phyloP scores from a whole-genome alignment of 345 rosid genomes.

The Sonneratia caseolaris region DNA sequence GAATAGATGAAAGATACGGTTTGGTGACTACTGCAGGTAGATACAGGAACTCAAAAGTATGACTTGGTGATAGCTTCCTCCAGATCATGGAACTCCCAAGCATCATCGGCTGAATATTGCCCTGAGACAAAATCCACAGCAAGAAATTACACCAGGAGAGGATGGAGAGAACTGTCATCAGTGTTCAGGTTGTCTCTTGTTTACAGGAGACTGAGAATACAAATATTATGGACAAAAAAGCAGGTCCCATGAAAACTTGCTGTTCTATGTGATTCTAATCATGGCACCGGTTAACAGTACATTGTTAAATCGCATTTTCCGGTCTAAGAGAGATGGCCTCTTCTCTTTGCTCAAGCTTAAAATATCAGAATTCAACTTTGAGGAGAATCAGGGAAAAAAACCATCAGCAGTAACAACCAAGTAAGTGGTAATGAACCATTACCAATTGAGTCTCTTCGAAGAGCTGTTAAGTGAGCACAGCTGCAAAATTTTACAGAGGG shows the following conservation, averaged over 20 bases:
- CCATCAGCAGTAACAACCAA: not conserved
- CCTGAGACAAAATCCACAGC: slow-evolving; percentile 29
- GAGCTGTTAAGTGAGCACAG: slow-evolving; percentile 90
- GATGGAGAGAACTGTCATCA: not conserved
- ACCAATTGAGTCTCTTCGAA: slow-evolving; percentile 97
- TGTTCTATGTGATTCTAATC: not conserved
- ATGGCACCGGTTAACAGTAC: not conserved
- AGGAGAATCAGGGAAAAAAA: not conserved
- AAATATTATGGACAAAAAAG: not conserved
- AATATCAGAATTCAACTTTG: too few relatives aligned
- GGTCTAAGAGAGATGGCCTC: not conserved
- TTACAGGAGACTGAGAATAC: not conserved
- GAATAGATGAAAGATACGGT: not conserved
- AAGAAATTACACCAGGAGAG: not conserved
- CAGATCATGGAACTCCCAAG: slow-evolving; percentile 81
- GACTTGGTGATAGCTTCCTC: slow-evolving; percentile 68
- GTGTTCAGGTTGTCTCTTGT: not conserved
- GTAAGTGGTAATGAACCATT: slow-evolving; percentile 3
- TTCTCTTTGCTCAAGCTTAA: too few relatives aligned
- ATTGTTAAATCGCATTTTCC: not conserved
- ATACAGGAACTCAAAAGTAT: slow-evolving; percentile 31
- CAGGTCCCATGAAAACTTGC: not conserved
- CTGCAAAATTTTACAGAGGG: slow-evolving; percentile 26
- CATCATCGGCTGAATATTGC: slow-evolving; percentile 67
- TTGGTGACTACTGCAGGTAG: not conserved